phyloP scores from a whole-genome alignment of 805 yeast genomes.

The Wickerhamiella allomyrinae region DNA sequence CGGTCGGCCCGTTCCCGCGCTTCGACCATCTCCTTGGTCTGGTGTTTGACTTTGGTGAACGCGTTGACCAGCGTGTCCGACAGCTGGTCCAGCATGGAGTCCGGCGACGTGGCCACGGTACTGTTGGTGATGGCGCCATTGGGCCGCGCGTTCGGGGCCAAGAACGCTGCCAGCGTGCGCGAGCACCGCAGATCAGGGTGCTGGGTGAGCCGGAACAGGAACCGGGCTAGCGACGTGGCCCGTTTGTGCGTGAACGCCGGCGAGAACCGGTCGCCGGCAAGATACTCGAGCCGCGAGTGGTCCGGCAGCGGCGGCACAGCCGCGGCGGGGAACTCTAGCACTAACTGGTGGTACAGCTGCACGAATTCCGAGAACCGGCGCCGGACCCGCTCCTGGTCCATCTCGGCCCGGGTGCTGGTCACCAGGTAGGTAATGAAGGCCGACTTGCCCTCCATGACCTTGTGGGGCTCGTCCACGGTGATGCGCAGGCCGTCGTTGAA shows the following conservation, averaged over 20 bases:
- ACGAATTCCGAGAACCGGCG: conserved; percentile 83
- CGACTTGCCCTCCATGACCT: conserved; percentile 16
- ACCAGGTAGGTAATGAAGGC: conserved; percentile 64
- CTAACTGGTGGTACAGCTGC: conserved; percentile 56
- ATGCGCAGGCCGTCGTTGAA: conserved; percentile 10
- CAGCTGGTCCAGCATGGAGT: conserved; percentile 42
- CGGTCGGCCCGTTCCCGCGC: conserved; percentile 72
- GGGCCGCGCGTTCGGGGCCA: conserved; percentile 36
- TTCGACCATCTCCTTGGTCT: conserved; percentile 61
- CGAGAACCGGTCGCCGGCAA: conserved; percentile 86
- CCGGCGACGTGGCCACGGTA: background rate
- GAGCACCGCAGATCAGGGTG: conserved; percentile 65
- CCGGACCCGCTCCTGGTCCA: conserved; percentile 32
- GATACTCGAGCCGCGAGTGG: conserved; percentile 76
- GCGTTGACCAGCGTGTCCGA: conserved; percentile 89
- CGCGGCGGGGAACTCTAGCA: conserved; percentile 69
- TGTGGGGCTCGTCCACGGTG: conserved; percentile 17
- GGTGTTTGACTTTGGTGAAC: conserved; percentile 58
- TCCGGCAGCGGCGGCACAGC: conserved; percentile 91
- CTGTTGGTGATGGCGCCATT: background rate
- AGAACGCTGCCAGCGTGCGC: conserved; percentile 52
- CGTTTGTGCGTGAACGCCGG: conserved; percentile 72
- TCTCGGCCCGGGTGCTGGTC: conserved; percentile 31
- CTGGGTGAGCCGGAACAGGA: conserved; percentile 52
- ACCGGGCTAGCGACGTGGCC: conserved; percentile 65